Conservation (phyloP, 495 filamentous ascomycete genomes). For the Penicillium desertorum region DNA sequence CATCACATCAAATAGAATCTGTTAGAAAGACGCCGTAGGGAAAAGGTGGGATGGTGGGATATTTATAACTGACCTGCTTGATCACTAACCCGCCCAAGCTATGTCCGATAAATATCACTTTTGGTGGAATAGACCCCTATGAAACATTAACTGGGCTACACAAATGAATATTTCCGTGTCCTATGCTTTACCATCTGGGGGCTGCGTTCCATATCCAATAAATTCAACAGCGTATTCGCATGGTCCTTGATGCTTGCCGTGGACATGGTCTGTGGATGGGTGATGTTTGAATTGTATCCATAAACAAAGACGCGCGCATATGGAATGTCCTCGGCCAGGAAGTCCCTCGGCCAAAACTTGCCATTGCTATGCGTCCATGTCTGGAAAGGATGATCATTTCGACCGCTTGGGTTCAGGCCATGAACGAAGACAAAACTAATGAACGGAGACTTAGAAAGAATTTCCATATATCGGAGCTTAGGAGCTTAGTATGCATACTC, state of each 20-base stretch:
- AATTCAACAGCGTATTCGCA: conserved; percentile 39
- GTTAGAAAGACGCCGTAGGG: background rate
- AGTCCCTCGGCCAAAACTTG: conserved; percentile 44
- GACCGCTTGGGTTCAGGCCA: conserved; percentile 40
- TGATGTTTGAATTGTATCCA: conserved; percentile 46
- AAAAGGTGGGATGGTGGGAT: no score
- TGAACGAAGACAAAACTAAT: conserved; percentile 41
- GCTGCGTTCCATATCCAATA: conserved; percentile 37
- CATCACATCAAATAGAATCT: background rate
- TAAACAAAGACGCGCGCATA: conserved; percentile 43
- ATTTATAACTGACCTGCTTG: conserved; percentile 37
- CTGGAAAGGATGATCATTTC: conserved; percentile 39
- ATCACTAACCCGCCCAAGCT: conserved; percentile 48
- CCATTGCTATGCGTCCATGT: conserved; percentile 43
- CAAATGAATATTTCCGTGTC: background rate
- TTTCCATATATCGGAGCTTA: no score
- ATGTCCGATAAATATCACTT: conserved; percentile 49
- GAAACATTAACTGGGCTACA: background rate
- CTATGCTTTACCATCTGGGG: conserved; percentile 23
- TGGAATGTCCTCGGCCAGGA: conserved; percentile 41
- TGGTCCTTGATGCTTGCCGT: conserved; percentile 42
- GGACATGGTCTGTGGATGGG: conserved; percentile 39
- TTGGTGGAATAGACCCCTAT: conserved; percentile 27
- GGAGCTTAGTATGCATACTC: conserved; percentile 23
- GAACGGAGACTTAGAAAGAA: background rate